These are phyloP conservation scores for Gnomoniopsis sp. DNA, from an alignment of 2,329 filamentous ascomycete genomes.

Conservation along the genomic window DNA sequence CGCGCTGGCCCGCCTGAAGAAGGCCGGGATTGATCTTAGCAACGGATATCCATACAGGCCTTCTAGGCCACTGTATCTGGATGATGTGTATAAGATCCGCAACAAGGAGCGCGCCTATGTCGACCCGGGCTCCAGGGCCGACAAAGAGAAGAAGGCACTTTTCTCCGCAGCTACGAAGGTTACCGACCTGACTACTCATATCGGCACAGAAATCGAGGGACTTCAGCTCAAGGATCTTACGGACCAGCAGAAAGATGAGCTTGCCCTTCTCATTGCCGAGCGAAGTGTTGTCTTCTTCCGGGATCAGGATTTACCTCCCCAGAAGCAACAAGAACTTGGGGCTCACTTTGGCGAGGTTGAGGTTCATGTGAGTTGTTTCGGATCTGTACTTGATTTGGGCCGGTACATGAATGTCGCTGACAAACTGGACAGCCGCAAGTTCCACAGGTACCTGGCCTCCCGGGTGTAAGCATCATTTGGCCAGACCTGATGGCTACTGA, in stretches of 20 bases:
- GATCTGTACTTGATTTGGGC: background rate
- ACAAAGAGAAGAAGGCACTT: constrained; percentile 60
- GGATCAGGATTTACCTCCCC: constrained; percentile 58
- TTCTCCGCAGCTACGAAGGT: constrained; percentile 60
- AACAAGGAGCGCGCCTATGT: constrained; percentile 51
- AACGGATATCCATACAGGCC: constrained; percentile 70
- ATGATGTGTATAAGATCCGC: constrained; percentile 67
- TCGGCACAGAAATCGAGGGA: constrained; percentile 63
- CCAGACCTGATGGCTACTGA: constrained; percentile 65
- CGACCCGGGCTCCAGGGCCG: constrained; percentile 62
- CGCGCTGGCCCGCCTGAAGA: constrained; percentile 57
- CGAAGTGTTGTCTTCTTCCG: constrained; percentile 65
- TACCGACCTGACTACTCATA: constrained; percentile 57
- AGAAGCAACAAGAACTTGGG: constrained; percentile 61
- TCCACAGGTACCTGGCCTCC: constrained; percentile 64
- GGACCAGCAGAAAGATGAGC: constrained; percentile 56
- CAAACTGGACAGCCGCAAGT: constrained; percentile 56
- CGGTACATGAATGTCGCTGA: background rate
- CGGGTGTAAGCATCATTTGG: constrained; percentile 67
- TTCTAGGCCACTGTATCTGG: constrained; percentile 62
- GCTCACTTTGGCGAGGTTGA: constrained; percentile 64
- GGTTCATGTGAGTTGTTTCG: constrained; percentile 53
- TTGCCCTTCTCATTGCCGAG: constrained; percentile 61
- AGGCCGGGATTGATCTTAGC: constrained; percentile 66
- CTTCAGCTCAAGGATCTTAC: constrained; percentile 61